Conservation (phyloP, 306 rosid species). For the Cicer chorassanicum region DNA sequence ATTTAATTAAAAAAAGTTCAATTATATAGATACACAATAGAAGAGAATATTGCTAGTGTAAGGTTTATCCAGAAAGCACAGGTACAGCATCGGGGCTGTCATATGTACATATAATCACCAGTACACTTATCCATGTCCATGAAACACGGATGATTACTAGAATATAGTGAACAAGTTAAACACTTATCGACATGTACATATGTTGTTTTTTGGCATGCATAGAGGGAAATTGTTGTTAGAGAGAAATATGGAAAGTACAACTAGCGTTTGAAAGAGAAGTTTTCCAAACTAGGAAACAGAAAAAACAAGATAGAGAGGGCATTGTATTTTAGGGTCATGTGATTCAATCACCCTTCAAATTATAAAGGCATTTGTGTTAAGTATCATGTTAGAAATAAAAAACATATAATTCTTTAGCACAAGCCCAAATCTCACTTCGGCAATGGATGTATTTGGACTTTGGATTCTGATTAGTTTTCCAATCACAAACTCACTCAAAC, state of each 20-base stretch:
- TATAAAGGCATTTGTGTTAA: not conserved
- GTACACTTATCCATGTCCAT: too few relatives aligned
- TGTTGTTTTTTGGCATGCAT: too few relatives aligned
- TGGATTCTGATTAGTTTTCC: not conserved
- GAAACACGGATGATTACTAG: too few relatives aligned
- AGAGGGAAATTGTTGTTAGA: too few relatives aligned
- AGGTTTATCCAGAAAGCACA: conserved; percentile 9
- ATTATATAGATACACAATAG: conserved; percentile 27
- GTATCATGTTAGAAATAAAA: not conserved
- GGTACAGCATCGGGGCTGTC: not conserved
- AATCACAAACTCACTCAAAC: not conserved
- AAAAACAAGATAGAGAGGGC: too few relatives aligned
- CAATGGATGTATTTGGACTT: not conserved
- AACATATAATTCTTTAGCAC: not conserved
- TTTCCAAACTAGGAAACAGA: too few relatives aligned
- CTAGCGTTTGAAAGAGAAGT: too few relatives aligned
- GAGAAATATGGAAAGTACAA: too few relatives aligned
- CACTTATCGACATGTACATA: too few relatives aligned
- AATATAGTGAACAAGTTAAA: too few relatives aligned
- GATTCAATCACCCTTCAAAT: not conserved
- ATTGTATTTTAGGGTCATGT: not conserved
- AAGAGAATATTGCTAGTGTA: not conserved
- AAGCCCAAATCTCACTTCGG: not conserved
- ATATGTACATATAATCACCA: too few relatives aligned
- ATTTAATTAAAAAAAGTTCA: conserved; percentile 35